phyloP scores from a whole-genome alignment of 2,329 filamentous ascomycete species.

The Byssothecium circinans region DNA sequence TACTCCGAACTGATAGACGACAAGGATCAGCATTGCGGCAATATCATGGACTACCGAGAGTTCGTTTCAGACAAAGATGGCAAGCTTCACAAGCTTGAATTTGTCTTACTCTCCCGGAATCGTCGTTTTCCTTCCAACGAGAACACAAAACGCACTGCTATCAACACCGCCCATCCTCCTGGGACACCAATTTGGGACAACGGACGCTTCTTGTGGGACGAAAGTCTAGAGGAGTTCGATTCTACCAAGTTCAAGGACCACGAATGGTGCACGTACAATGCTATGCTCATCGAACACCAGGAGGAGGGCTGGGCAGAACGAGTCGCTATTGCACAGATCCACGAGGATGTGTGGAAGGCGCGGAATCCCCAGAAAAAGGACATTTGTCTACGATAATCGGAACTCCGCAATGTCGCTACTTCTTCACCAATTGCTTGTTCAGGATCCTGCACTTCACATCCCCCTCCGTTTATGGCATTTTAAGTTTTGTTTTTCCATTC shows the following conservation, averaged over 20 bases:
- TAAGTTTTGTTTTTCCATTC: not conserved
- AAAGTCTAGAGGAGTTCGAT: conserved; percentile 30
- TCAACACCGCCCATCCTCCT: conserved; percentile 30
- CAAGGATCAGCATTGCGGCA: conserved; percentile 28
- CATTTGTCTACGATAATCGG: conserved; percentile 24
- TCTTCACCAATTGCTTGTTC: too few relatives aligned
- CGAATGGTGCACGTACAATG: conserved; percentile 38
- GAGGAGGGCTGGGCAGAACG: conserved; percentile 25
- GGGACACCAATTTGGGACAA: conserved; percentile 38
- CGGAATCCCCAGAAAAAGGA: conserved; percentile 23
- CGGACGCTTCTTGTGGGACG: conserved; percentile 30
- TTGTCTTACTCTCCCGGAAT: conserved; percentile 33
- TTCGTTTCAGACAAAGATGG: conserved; percentile 17
- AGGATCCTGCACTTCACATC: too few relatives aligned
- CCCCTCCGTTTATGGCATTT: too few relatives aligned
- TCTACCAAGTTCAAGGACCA: conserved; percentile 21
- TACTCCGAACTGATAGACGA: conserved; percentile 29
- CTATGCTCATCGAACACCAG: conserved; percentile 31
- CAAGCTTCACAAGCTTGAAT: conserved; percentile 25
- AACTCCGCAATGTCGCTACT: not conserved
- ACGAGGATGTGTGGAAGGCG: conserved; percentile 34
- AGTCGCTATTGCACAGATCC: conserved; percentile 36
- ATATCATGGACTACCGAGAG: conserved; percentile 34
- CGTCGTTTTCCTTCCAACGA: conserved; percentile 21
- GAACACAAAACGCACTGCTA: conserved; percentile 12